A percentile compares a stretch with the other conserved stretches of the same genome.
phyloP scores from a whole-genome alignment of 2,329 filamentous ascomycete species.

The Alternaria dauci region DNA sequence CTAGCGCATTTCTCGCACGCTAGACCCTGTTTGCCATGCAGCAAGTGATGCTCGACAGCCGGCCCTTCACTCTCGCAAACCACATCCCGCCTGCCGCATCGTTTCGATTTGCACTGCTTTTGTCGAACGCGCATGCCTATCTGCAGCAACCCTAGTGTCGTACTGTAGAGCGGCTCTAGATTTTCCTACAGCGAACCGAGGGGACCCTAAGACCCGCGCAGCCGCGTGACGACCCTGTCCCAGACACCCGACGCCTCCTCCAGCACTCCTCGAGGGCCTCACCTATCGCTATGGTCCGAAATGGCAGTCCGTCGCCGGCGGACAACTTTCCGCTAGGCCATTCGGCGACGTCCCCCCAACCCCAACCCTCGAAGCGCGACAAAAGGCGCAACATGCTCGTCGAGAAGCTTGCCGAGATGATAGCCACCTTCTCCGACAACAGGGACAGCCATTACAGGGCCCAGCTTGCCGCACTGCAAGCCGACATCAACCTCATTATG shows the following conservation, averaged over 20 bases:
- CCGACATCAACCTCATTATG: conserved; percentile 85
- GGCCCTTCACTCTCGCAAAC: conserved; percentile 22
- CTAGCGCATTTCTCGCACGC: conserved; percentile 1
- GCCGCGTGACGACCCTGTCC: conserved; percentile 7
- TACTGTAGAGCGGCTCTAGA: neutral
- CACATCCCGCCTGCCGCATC: conserved; percentile 12
- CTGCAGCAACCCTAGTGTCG: neutral
- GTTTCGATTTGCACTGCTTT: conserved; percentile 4
- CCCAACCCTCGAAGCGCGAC: conserved; percentile 80
- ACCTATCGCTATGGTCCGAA: conserved; percentile 47
- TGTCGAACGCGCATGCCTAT: neutral
- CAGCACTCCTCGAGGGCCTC: neutral
- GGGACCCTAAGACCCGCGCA: neutral
- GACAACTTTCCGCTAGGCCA: conserved; percentile 49
- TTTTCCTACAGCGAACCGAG: neutral
- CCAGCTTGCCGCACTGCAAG: conserved; percentile 89
- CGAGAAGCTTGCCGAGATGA: conserved; percentile 79
- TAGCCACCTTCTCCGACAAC: conserved; percentile 79
- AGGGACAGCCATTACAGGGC: conserved; percentile 86
- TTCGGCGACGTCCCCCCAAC: conserved; percentile 55
- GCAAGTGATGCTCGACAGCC: conserved; percentile 23
- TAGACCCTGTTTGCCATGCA: conserved; percentile 17
- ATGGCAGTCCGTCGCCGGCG: conserved; percentile 49
- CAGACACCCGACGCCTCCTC: conserved; percentile 4
- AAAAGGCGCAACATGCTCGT: conserved; percentile 84